A percentile compares a stretch with the other conserved stretches of the same genome.
These are phyloP conservation scores for Scheffersomyces amazonensis DNA, from an alignment of 805 yeast species.

Conservation along the genomic window DNA sequence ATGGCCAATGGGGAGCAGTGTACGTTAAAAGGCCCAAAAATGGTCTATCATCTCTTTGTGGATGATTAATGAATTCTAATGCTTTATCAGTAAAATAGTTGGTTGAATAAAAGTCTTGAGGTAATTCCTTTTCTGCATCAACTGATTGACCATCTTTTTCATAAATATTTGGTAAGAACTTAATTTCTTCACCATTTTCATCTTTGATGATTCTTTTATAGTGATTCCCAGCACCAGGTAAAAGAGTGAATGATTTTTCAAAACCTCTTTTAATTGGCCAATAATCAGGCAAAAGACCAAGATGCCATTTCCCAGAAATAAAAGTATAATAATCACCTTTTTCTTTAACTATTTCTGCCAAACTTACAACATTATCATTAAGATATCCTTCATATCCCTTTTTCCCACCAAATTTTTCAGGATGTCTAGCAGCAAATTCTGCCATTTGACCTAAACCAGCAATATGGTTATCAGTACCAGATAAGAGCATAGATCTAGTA, in stretches of 20 bases:
- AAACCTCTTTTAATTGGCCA: slow-evolving; percentile 52
- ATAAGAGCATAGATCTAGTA: slow-evolving; percentile 57
- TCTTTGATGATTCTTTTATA: slow-evolving; percentile 43
- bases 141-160: slow-evolving; percentile 35
- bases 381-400: slow-evolving; percentile 58
- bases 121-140: slow-evolving; percentile 35
- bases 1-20: slow-evolving; percentile 69
- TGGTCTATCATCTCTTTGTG: slow-evolving; percentile 42
- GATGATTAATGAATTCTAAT: slow-evolving; percentile 30
- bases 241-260: slow-evolving; percentile 45
- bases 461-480: slow-evolving; percentile 62
- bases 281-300: slow-evolving; percentile 46
- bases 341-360: slow-evolving; percentile 50
- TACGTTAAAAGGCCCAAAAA: slow-evolving; percentile 54
- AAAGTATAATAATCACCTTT: slow-evolving; percentile 48
- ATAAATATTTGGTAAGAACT: slow-evolving; percentile 38
- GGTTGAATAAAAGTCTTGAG: slow-evolving; percentile 48
- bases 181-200: slow-evolving; percentile 21
- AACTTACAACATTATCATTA: slow-evolving; percentile 49
- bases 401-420: slow-evolving; percentile 39
- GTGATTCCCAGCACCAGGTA: slow-evolving; percentile 60
- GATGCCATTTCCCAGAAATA: slow-evolving; percentile 61
- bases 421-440: slow-evolving; percentile 37
- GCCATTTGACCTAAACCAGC: slow-evolving; percentile 61
- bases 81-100: slow-evolving; percentile 43